Conservation (phyloP, 2,329 filamentous ascomycete genomes). For the Ophiobolus disseminans region DNA sequence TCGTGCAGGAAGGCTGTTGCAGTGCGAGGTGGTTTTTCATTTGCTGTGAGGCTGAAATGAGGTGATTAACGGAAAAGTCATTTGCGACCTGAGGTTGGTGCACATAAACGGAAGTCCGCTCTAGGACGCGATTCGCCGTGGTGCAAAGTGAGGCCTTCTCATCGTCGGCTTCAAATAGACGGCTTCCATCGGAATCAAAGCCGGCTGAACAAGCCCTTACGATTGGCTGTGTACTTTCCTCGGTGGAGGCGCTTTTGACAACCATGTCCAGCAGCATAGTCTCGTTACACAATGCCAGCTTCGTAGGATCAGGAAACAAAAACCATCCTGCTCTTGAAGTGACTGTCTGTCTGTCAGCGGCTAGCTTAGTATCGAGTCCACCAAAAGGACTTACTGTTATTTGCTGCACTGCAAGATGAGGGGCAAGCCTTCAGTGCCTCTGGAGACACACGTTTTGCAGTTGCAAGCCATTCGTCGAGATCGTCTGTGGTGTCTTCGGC, state of each 20-base stretch:
- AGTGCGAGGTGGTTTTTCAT: conserved; percentile 11
- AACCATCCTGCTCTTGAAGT: conserved; percentile 9
- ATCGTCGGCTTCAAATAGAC: conserved; percentile 6
- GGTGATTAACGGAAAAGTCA: conserved; percentile 6
- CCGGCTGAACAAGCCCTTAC: conserved; percentile 5
- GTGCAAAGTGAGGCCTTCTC: conserved; percentile 14
- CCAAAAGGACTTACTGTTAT: background rate
- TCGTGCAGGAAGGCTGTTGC: conserved; percentile 7
- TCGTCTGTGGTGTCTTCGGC: conserved; percentile 1
- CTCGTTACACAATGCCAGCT: conserved; percentile 8
- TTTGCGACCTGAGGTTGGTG: conserved; percentile 3
- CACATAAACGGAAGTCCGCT: conserved; percentile 2
- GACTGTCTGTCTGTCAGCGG: too few relatives aligned
- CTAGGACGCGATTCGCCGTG: conserved; percentile 9
- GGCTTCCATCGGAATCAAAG: conserved; percentile 1
- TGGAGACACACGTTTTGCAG: background rate
- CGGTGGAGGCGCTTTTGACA: conserved; percentile 2
- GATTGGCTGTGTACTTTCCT: background rate
- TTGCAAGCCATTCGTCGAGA: conserved; percentile 8
- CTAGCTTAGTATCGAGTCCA: too few relatives aligned
- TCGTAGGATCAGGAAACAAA: conserved; percentile 5
- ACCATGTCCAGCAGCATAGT: conserved; percentile 15
- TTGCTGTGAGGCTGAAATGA: conserved; percentile 7
- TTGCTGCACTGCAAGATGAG: conserved; percentile 4
- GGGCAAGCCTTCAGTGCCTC: conserved; percentile 5